Base-by-base conservation (phyloP, 2,329 filamentous ascomycete genomes). In the Apiospora marii region DNA sequence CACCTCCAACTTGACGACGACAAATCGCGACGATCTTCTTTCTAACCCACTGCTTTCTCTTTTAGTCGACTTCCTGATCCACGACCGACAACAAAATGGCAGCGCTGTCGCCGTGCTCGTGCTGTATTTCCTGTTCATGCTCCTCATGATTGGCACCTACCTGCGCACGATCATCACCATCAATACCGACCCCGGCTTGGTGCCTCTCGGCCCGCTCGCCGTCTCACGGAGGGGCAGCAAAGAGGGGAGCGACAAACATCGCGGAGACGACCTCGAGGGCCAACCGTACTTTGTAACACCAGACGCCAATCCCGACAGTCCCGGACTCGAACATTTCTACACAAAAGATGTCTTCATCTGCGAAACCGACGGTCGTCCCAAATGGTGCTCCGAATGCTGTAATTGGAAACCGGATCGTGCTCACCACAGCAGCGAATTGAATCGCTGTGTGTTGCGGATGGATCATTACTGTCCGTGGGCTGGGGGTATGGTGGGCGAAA, bases 391-490 rank as follows among this genome's bases (percentile, higher is more conserved):
- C 4, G 89, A 90, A 70, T 99, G 96, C 81, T 89, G 89, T 72
- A 94, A 92, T 75, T 98, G 93, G 90, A 98, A 98, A 82, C 91
- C 93, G 0, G 96, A 98, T 79, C 89, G 96, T 4, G 89, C 93
- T 2, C 95, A 98, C 80, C 96, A 98, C 82, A 97, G 93, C 79
- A 92, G 92, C 70, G 94, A 97, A 79, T 85, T 96, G 16, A 90
- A 90, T 69, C 88, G 94, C 61, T 98, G 96, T 79, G 93, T 97
- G 30, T 85, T 89, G 53, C 96, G 96, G 78, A 96, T 98, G 93
- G 96, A 98, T 75, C 96, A 98, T 80, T 96, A 95, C 78, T 99
- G 96, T 79, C 96, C 96, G 0, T 98, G 93, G 93, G 95, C 97
- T n/a, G 96, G 96, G 4, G 96, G 96, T 30, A 93, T 98, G 75